These are phyloP conservation scores for Botryotinia globosa DNA, from an alignment of 2,329 filamentous ascomycete species.

Conservation along the genomic window DNA sequence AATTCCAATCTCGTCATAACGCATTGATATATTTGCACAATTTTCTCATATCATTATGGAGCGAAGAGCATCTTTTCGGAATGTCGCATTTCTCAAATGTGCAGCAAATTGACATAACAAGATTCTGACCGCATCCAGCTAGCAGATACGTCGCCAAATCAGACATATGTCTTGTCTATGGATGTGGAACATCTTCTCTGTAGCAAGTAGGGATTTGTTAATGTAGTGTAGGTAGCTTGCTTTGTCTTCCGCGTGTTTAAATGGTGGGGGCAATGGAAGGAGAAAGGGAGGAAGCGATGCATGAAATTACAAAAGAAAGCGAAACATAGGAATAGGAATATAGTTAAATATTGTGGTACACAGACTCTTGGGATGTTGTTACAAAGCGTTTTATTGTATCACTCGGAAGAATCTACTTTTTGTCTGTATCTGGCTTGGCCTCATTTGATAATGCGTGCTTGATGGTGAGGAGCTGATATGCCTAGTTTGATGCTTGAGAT, in stretches of 20 bases:
- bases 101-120: not conserved
- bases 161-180: not conserved
- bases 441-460: not conserved
- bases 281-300: not conserved
- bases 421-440: not conserved
- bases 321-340: conserved; percentile 13
- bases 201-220: not conserved
- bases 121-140: not conserved
- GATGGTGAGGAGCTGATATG: not conserved
- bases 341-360: conserved; percentile 5
- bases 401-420: not conserved
- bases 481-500: not conserved
- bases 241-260: not conserved
- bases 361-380: not conserved
- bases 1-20: not conserved
- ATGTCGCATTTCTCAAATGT: conserved; percentile 16
- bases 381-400: not conserved
- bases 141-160: not conserved
- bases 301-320: conserved; percentile 2
- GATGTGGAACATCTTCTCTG: conserved; percentile 5
- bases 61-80: conserved; percentile 6
- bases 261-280: not conserved
- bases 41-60: conserved; percentile 11
- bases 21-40: conserved; percentile 5
- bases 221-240: conserved; percentile 7